phyloP scores from a whole-genome alignment of 768 basidiomycete species.

The Mycena crocata region DNA sequence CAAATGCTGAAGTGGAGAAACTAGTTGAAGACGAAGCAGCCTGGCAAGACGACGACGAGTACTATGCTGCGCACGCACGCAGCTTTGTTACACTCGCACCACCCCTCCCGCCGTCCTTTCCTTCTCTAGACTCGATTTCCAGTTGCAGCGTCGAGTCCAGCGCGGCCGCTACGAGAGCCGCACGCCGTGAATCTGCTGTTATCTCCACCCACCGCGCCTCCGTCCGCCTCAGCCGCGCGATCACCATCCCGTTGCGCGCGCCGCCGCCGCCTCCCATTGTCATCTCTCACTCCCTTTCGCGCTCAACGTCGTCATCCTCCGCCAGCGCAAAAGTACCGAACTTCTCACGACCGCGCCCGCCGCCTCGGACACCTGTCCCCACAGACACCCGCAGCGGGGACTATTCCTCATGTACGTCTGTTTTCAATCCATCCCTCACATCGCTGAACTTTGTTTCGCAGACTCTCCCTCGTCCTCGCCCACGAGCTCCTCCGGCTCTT shows the following conservation, averaged over 20 bases:
- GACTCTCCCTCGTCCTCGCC: background rate
- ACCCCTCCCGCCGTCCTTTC: background rate
- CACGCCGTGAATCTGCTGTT: background rate
- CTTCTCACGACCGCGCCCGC: conserved; percentile 19
- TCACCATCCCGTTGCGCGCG: conserved; percentile 21
- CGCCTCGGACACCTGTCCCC: conserved; percentile 27
- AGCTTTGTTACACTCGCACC: background rate
- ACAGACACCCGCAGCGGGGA: conserved; percentile 21
- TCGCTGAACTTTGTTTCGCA: background rate
- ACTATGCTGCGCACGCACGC: background rate
- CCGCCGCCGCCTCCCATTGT: conserved; percentile 27
- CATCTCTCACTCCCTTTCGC: background rate
- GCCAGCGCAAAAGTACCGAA: background rate
- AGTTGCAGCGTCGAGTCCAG: too few species aligned
- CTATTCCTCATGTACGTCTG: conserved; percentile 3
- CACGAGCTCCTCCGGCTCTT: background rate
- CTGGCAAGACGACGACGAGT: background rate
- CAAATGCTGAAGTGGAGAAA: background rate
- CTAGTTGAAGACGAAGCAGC: background rate
- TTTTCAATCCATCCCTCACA: background rate
- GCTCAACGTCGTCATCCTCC: background rate
- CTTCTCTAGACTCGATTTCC: too few species aligned
- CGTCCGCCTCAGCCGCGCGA: conserved; percentile 14
- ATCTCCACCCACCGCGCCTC: background rate
- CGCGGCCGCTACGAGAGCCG: background rate